Evolutionary conservation across 1,284 basidiomycete genomes (phyloP), one percentile per base, ranked within the genome.

Genomic region (Moniliophthora roreri): DNA sequence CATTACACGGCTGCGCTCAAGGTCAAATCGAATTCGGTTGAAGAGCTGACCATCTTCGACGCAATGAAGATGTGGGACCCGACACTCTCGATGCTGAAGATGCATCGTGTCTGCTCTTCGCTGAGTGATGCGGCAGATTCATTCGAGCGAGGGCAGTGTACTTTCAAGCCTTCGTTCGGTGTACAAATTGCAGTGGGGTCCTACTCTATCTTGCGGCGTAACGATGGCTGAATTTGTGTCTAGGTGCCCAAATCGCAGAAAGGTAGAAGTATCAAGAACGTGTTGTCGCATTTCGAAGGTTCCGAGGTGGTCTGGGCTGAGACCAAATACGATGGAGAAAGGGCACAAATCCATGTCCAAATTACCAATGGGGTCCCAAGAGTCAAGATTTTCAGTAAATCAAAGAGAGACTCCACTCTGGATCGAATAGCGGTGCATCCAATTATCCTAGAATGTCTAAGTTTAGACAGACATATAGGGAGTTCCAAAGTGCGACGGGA

Each of bases 301-400:
- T 71, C 77, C 0, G 63, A 74, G 4, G 69, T 64, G 45, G 72
- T 93, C 2, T 94, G 87, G 82, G 90, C 86, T 0, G 93, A 96
- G 70, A 91, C 84, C 1, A 95, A 96, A 68, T 93, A 94, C 65
- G 93, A 95, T 57, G 93, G 93, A 5, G 93, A 95, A 66, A 78
- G 92, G 63, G 89, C 84, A 54, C 93, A 96, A 64, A 91, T 95
- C 24, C 93, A 96, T 62, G 79, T 93, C 21, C 73, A 85, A 58
- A 62, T 85, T 3, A 62, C 63, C 3, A 66, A 71, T 4, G 65
- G 67, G 0, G 56, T 62, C 3, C 69, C 80, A 1, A 70, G 70
- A 9, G 85, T 95, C 53, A 84, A 72, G 1, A 90, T 95, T 36
- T 93, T 87, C 65, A 93, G 89, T 72, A 94, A 96, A 69, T 92